Evolutionary conservation across 2,329 filamentous ascomycete species (phyloP).

Genomic region (Volutella citrinella): DNA sequence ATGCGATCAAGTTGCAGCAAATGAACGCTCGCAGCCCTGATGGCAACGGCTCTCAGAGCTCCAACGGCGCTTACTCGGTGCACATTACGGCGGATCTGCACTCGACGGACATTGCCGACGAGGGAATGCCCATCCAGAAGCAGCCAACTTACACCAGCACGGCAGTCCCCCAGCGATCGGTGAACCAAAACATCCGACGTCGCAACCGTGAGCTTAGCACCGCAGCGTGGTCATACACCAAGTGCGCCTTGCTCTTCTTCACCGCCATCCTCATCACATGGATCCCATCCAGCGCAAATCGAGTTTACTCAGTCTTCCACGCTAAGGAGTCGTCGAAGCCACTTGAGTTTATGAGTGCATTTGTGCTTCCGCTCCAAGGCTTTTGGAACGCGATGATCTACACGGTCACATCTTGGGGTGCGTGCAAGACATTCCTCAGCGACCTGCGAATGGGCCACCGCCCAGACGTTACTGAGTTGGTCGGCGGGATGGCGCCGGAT

Average conservation of each 20-base stretch:
- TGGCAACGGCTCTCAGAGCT: slow-evolving; percentile 9
- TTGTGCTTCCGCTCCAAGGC: slow-evolving; percentile 77
- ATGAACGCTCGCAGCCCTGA: slow-evolving; percentile 18
- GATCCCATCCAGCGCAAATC: slow-evolving; percentile 75
- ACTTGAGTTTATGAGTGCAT: slow-evolving; percentile 67
- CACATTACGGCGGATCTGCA: slow-evolving; percentile 41
- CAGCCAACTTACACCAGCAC: slow-evolving; percentile 11
- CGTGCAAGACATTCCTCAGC: slow-evolving; percentile 49
- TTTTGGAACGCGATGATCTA: slow-evolving; percentile 86
- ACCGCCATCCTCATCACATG: slow-evolving; percentile 69
- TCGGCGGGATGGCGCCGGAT: slow-evolving; percentile 20
- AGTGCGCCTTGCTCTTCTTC: slow-evolving; percentile 70
- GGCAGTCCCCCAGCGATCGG: slow-evolving; percentile 14
- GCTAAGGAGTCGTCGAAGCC: slow-evolving; percentile 49
- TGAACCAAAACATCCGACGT: slow-evolving; percentile 29
- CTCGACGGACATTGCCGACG: slow-evolving; percentile 20
- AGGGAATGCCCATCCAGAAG: slow-evolving; percentile 24
- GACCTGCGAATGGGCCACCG: slow-evolving; percentile 32
- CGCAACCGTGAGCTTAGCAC: slow-evolving; percentile 54
- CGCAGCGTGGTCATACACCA: slow-evolving; percentile 67
- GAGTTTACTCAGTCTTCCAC: slow-evolving; percentile 67
- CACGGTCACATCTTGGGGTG: slow-evolving; percentile 63
- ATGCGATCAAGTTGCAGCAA: slow-evolving; percentile 21
- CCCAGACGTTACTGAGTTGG: slow-evolving; percentile 33
- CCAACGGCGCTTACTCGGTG: slow-evolving; percentile 44